Base-by-base conservation (phyloP, 225 moss, liverwort and hornwort genomes). In the Anthoceros angustus region DNA sequence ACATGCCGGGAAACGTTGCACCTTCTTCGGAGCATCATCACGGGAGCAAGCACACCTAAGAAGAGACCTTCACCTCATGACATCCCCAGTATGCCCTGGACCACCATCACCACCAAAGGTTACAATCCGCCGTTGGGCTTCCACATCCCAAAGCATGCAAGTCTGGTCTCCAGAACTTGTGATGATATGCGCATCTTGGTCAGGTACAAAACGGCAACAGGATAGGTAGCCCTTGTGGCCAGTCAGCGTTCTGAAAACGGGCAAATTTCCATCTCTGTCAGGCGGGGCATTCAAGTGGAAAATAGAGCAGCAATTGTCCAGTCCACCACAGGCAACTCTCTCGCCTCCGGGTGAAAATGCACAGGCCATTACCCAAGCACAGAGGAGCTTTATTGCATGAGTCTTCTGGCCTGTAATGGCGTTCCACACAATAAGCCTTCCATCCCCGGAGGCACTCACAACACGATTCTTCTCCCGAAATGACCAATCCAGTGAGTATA, bases 291-390 rank as follows among this genome's bases (percentile, higher is more conserved):
- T 81, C 62, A 98, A 81, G 68, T 85, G 87, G 61, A 92, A 91
- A 66, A 98, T 82, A 71, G 98, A 98, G 79, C 98, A 98, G 21
- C 87, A 74, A 62, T 98, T 98, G 73, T 98, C 98, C 5, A 98
- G 77, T 66, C 98, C 98, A 20, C 98, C 98, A 62, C 88, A 92
- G 16, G 98, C 92, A 62, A 89, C 98, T 66, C 74, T 71, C 48
- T 67, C 76, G 48, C 98, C 98, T 43, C 70, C 70, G 20, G 98
- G 92, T 7, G 98, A 92, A 61, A 98, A 92, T 46, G 98, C 87
- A 68, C 86, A 87, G 42, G 89, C 87, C 91, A 92, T 92, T 49
- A 98, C 89, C 98, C 98, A 98, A 32, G 86, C 91, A 74, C 98
- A 98, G 18, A 87, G 83, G 74, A 98, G 62, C 83, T 86, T 92